Percentiles rank a stretch among this genome's conserved stretches.
phyloP scores from a whole-genome alignment of 768 basidiomycete genomes.

The Kwoniella bestiolae region DNA sequence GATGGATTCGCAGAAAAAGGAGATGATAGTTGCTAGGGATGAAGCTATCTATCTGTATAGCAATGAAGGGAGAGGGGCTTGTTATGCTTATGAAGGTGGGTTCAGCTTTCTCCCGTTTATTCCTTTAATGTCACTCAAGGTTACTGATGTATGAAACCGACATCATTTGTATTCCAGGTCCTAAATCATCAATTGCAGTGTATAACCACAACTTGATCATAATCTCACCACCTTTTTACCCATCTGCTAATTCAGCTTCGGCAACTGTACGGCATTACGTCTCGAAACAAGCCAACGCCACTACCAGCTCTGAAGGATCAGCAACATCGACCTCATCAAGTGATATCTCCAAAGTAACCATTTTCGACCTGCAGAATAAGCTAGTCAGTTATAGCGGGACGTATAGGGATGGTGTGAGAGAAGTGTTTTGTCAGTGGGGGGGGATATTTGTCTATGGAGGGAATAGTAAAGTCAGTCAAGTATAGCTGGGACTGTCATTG shows the following conservation, averaged over 20 bases:
- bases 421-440: slow-evolving; percentile 80
- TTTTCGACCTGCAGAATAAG: slow-evolving; percentile 92
- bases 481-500: neutral
- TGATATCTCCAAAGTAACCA: slow-evolving; percentile 63
- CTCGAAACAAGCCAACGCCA: slow-evolving; percentile 59
- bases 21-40: slow-evolving; percentile 83
- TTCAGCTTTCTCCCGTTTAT: slow-evolving; percentile 9
- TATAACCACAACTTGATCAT: slow-evolving; percentile 86
- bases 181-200: slow-evolving; percentile 75
- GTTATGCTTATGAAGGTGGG: slow-evolving; percentile 88
- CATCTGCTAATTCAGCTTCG: slow-evolving; percentile 69
- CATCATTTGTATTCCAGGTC: slow-evolving; percentile 60
- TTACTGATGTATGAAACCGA: neutral
- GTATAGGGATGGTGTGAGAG: slow-evolving; percentile 80
- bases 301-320: slow-evolving; percentile 69
- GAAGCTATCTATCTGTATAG: slow-evolving; percentile 90
- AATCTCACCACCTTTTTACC: slow-evolving; percentile 80
- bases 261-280: slow-evolving; percentile 76
- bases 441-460: slow-evolving; percentile 77
- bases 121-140: too few species aligned
- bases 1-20: slow-evolving; percentile 69
- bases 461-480: slow-evolving; percentile 69
- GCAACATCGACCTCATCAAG: slow-evolving; percentile 1
- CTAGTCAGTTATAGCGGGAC: slow-evolving; percentile 80
- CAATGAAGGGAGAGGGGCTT: slow-evolving; percentile 77